Evolutionary conservation across 176 grass and related monocot genomes (phyloP).

Genomic region (Guadua angustifolia): DNA sequence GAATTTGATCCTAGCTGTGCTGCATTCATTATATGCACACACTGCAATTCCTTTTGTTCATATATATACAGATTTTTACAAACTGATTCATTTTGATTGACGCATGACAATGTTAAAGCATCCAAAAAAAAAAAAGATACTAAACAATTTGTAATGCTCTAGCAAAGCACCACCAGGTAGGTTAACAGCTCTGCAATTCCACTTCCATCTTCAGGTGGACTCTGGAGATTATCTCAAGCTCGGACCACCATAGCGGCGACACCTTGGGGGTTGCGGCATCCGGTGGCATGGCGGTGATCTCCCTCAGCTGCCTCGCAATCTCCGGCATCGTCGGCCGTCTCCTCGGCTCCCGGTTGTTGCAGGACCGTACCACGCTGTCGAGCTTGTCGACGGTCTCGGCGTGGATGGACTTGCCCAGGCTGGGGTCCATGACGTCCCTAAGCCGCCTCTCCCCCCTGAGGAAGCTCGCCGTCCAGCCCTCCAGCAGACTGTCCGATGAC

Average conservation of each 20-base stretch:
- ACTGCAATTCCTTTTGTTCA: background rate
- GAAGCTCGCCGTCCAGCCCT: constrained; percentile 62
- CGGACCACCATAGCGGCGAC: constrained; percentile 92
- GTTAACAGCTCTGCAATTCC: background rate
- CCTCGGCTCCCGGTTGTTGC: constrained; percentile 60
- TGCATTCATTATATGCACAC: background rate
- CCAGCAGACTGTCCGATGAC: constrained; percentile 58
- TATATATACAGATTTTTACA: constrained; percentile 28
- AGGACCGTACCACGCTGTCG: constrained; percentile 53
- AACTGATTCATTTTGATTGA: background rate
- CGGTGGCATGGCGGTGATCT: constrained; percentile 79
- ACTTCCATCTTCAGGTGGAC: constrained; percentile 37
- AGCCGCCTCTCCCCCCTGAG: constrained; percentile 53
- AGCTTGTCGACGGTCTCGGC: constrained; percentile 53
- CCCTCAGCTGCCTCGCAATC: constrained; percentile 55
- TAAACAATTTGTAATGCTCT: background rate
- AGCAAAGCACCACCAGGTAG: background rate
- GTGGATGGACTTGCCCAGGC: constrained; percentile 45
- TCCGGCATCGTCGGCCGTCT: constrained; percentile 56
- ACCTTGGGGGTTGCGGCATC: constrained; percentile 70
- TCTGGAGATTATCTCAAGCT: constrained; percentile 86
- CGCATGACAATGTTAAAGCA: background rate
- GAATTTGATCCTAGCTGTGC: background rate
- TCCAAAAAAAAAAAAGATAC: background rate
- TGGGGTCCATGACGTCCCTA: constrained; percentile 64